These are phyloP conservation scores for Pseudocohnilembus persalinus DNA, from an alignment of 169 alveolate genomes.

Conservation along the genomic window DNA sequence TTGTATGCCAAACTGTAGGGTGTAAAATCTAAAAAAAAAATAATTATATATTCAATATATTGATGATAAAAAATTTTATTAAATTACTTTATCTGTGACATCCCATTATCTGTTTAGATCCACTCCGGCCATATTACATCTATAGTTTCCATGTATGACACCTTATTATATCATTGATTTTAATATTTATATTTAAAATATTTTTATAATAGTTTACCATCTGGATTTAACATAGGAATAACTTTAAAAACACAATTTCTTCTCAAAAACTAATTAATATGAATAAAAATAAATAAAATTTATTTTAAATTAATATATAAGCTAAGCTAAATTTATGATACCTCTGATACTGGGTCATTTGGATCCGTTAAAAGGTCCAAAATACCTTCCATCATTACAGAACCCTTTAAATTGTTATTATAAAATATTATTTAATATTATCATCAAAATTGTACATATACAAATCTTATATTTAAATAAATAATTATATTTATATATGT, in stretches of 20 bases:
- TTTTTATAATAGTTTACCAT: too few species aligned
- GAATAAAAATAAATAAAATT: conserved; percentile 64
- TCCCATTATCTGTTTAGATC: conserved; percentile 85
- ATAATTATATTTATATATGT: too few species aligned
- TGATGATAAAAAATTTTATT: not conserved
- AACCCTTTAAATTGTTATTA: too few species aligned
- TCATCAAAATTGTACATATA: too few species aligned
- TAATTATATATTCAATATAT: not conserved
- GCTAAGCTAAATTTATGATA: conserved; percentile 36
- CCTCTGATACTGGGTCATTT: conserved; percentile 47
- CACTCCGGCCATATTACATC: conserved; percentile 85
- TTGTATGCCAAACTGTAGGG: conserved; percentile 69
- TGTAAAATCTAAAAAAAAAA: conserved; percentile 40
- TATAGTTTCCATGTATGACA: conserved; percentile 88
- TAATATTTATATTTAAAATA: too few species aligned
- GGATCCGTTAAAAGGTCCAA: conserved; percentile 47
- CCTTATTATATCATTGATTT: too few species aligned
- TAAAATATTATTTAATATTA: too few species aligned
- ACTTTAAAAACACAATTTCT: conserved; percentile 80
- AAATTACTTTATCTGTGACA: conserved; percentile 57
- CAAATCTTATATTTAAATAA: too few species aligned
- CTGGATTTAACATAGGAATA: conserved; percentile 91
- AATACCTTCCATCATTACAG: conserved; percentile 70
- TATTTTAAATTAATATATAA: conserved; percentile 57
- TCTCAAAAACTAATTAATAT: conserved; percentile 64